A percentile compares a stretch with the other conserved stretches of the same genome.
Conservation (phyloP, 495 filamentous ascomycete species). For the Cercophora sp. region DNA sequence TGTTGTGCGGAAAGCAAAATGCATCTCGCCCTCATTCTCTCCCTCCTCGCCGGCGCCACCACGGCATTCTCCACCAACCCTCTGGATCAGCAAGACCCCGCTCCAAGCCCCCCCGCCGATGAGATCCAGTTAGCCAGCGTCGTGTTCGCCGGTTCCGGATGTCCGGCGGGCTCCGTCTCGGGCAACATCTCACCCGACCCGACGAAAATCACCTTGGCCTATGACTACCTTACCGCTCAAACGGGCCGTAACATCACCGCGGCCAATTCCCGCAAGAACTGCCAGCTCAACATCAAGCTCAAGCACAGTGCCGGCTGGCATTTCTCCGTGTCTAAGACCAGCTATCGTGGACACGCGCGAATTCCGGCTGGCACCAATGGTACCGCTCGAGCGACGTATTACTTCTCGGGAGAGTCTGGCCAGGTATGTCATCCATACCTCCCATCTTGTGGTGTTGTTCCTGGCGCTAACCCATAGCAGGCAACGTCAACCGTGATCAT, state of each 20-base stretch:
- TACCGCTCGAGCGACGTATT: slow-evolving; percentile 46
- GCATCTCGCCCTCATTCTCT: slow-evolving; percentile 8
- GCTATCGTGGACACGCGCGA: slow-evolving; percentile 46
- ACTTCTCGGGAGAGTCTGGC: slow-evolving; percentile 40
- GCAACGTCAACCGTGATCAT: slow-evolving; percentile 28
- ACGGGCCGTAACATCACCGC: slow-evolving; percentile 35
- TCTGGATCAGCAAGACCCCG: neutral
- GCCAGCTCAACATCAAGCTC: slow-evolving; percentile 47
- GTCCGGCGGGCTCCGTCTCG: slow-evolving; percentile 40
- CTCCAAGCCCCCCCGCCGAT: slow-evolving; percentile 17
- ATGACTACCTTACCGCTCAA: slow-evolving; percentile 42
- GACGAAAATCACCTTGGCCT: slow-evolving; percentile 43
- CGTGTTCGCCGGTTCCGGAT: slow-evolving; percentile 47
- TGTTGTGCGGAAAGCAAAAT: too few species aligned
- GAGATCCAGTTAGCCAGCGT: slow-evolving; percentile 35
- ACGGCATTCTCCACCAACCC: neutral
- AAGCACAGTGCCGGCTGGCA: slow-evolving; percentile 47
- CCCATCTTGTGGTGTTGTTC: neutral
- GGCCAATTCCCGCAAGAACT: slow-evolving; percentile 45
- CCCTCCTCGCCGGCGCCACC: slow-evolving; percentile 9
- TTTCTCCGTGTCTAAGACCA: slow-evolving; percentile 46
- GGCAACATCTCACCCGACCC: slow-evolving; percentile 39
- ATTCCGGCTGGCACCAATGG: slow-evolving; percentile 41
- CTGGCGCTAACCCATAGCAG: slow-evolving; percentile 5
- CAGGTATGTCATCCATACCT: slow-evolving; percentile 12